Evolutionary conservation across 306 rosid genomes (phyloP).

Genomic region (Mimosa bimucronata): DNA sequence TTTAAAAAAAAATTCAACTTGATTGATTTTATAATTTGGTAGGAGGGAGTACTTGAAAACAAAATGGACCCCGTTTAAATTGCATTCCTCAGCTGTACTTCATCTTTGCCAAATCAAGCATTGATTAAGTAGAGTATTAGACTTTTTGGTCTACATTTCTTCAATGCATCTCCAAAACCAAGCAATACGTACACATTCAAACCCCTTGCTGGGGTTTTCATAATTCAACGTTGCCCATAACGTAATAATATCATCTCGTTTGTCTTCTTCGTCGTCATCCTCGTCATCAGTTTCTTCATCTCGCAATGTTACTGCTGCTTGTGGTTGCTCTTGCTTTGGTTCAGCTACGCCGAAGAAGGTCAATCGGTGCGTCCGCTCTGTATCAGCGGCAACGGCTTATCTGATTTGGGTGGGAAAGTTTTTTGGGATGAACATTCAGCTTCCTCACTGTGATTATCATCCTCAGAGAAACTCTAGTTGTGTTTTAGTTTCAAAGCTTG

Average conservation of each 20-base stretch:
- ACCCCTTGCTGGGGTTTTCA: conserved; percentile 11
- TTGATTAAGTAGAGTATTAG: not conserved
- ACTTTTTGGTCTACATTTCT: conserved; percentile 34
- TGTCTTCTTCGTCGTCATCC: conserved; percentile 37
- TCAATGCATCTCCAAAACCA: conserved; percentile 21
- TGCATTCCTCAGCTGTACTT: too few relatives aligned
- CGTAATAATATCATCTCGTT: conserved; percentile 2
- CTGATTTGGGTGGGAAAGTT: conserved; percentile 24
- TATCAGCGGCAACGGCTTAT: conserved; percentile 18
- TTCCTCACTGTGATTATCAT: too few relatives aligned
- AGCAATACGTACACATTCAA: not conserved
- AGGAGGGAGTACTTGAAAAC: too few relatives aligned
- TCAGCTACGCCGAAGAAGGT: not conserved
- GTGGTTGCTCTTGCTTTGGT: conserved; percentile 26
- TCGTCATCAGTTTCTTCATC: conserved; percentile 42
- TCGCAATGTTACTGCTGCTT: conserved; percentile 12
- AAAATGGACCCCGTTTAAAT: conserved; percentile 52
- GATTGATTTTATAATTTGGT: too few relatives aligned
- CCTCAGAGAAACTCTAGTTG: not conserved
- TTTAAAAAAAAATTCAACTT: too few relatives aligned
- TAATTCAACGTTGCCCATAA: conserved; percentile 41
- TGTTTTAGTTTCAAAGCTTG: too few relatives aligned
- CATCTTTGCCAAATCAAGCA: not conserved
- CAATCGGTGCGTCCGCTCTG: not conserved
- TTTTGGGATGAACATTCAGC: conserved; percentile 34